Percentiles rank a stretch among this genome's conserved stretches.
Conservation (phyloP, 192 early-diverging fungal species). For the Coemansia sp. region DNA sequence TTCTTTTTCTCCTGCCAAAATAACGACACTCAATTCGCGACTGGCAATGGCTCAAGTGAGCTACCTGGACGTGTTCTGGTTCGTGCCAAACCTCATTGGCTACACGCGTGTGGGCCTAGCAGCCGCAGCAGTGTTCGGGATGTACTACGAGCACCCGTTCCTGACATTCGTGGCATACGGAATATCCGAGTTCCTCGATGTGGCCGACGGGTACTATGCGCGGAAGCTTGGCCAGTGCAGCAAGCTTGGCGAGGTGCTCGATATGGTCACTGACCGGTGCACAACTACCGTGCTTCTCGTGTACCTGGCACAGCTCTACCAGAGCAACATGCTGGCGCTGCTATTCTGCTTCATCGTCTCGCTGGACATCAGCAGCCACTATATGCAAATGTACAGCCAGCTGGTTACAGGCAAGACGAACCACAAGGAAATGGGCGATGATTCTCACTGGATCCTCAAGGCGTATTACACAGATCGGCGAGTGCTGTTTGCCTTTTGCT, state of each 20-base stretch:
- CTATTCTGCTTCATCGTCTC: slow-evolving; percentile 87
- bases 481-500: slow-evolving; percentile 90
- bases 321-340: slow-evolving; percentile 58
- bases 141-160: slow-evolving; percentile 66
- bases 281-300: slow-evolving; percentile 91
- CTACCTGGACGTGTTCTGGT: slow-evolving; percentile 39
- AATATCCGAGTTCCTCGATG: slow-evolving; percentile 89
- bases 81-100: slow-evolving; percentile 58
- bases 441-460: slow-evolving; percentile 72
- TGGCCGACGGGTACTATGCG: slow-evolving; percentile 93
- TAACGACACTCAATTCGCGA: neutral
- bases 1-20: neutral
- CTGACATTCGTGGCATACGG: slow-evolving; percentile 76
- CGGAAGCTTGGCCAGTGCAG: slow-evolving; percentile 90
- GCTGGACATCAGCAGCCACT: slow-evolving; percentile 94
- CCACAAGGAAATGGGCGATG: slow-evolving; percentile 83
- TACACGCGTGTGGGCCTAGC: slow-evolving; percentile 84
- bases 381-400: slow-evolving; percentile 98
- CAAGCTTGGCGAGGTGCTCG: slow-evolving; percentile 94
- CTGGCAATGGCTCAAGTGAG: slow-evolving; percentile 3
- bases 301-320: slow-evolving; percentile 71
- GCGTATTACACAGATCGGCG: slow-evolving; percentile 90
- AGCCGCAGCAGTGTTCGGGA: slow-evolving; percentile 67
- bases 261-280: slow-evolving; percentile 98
- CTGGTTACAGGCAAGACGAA: slow-evolving; percentile 78